Conservation (phyloP, 345 rosid species). For the Populus tremula region DNA sequence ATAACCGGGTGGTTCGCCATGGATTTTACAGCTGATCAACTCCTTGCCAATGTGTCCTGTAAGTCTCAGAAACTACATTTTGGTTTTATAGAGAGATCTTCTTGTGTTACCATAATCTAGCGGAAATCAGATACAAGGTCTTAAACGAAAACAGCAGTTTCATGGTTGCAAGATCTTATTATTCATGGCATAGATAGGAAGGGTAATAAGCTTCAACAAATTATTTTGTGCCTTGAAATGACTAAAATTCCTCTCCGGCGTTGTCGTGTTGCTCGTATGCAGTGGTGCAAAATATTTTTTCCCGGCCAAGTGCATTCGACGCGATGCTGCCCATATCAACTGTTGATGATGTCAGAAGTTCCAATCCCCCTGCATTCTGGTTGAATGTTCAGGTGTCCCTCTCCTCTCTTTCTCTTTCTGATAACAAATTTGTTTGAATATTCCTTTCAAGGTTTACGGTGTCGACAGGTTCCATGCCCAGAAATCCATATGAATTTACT, state of each 20-base stretch:
- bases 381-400: slow-evolving; percentile 64
- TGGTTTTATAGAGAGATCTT: not conserved
- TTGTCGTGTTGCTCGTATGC: slow-evolving; percentile 2
- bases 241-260: not conserved
- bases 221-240: not conserved
- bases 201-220: not conserved
- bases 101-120: not conserved
- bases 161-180: no score
- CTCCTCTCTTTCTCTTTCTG: not conserved
- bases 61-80: slow-evolving; percentile 10
- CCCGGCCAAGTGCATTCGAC: slow-evolving; percentile 56
- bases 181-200: not conserved
- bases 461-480: not conserved
- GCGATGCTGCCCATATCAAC: slow-evolving; percentile 34
- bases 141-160: not conserved
- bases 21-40: slow-evolving; percentile 41
- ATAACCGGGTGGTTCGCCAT: slow-evolving; percentile 61
- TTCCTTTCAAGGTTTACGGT: not conserved
- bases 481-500: not conserved
- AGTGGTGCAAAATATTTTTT: slow-evolving; percentile 58
- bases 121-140: not conserved
- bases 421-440: not conserved
- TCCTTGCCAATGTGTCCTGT: slow-evolving; percentile 40
- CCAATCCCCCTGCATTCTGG: slow-evolving; percentile 57
- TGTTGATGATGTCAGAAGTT: slow-evolving; percentile 47